Percentiles rank a stretch among this genome's conserved stretches.
phyloP scores from a whole-genome alignment of 768 basidiomycete species.

The Hydnomerulius pinastri region DNA sequence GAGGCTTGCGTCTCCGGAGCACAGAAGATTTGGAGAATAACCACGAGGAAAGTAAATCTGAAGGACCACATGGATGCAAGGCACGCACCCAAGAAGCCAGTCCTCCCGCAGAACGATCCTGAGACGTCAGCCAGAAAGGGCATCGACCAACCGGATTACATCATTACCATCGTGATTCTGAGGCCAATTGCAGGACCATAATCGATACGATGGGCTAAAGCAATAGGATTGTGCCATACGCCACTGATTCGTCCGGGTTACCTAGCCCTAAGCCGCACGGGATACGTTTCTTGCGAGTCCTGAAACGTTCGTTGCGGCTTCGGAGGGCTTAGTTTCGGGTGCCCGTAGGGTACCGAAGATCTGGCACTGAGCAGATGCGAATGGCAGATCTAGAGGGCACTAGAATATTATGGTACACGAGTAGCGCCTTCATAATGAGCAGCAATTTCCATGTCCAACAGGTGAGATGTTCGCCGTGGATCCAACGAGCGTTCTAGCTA shows the following conservation, averaged over 20 bases:
- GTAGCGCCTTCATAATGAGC: constrained; percentile 7
- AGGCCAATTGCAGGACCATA: constrained; percentile 23
- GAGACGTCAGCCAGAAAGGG: constrained; percentile 14
- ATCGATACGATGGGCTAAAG: constrained; percentile 10
- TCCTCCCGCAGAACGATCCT: constrained; percentile 6
- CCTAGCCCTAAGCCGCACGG: constrained; percentile 22
- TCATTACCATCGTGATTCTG: constrained; percentile 18
- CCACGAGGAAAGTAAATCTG: constrained; percentile 27
- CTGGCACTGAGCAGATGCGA: constrained; percentile 11
- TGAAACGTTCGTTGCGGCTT: constrained; percentile 11
- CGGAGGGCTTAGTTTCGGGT: constrained; percentile 7
- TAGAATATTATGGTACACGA: constrained; percentile 11
- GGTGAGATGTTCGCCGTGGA: background rate
- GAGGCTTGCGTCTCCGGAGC: constrained; percentile 8
- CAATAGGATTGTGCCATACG: background rate
- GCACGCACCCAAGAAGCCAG: constrained; percentile 19
- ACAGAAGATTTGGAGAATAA: constrained; percentile 26
- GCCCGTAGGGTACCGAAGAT: constrained; percentile 15
- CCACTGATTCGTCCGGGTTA: constrained; percentile 9
- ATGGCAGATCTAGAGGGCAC: constrained; percentile 9
- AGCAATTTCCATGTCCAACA: constrained; percentile 27
- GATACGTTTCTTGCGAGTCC: constrained; percentile 2
- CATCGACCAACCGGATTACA: constrained; percentile 14
- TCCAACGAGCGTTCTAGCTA: too few species aligned
- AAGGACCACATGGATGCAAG: constrained; percentile 26